Evolutionary conservation across 371 early-diverging fungal species (phyloP).

Genomic region (Actinomucor elegans): DNA sequence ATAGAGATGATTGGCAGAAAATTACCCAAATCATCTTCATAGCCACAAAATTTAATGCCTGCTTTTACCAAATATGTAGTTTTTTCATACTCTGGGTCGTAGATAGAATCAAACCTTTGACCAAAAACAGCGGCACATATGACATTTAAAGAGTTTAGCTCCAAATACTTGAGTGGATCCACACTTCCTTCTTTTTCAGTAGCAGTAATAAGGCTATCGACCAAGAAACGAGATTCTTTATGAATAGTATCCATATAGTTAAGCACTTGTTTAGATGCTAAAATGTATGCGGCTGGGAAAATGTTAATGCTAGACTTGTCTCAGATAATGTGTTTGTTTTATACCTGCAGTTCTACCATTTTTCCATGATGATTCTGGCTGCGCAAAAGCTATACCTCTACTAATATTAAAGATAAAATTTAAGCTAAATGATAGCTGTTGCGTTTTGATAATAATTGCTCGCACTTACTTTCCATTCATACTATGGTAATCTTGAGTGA

Average conservation of each 20-base stretch:
- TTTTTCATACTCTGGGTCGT: constrained; percentile 4
- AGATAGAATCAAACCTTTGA: not conserved
- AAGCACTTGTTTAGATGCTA: constrained; percentile 11
- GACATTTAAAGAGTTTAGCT: constrained; percentile 8
- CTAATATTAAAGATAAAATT: no score
- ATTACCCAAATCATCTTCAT: not conserved
- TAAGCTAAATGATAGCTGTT: no score
- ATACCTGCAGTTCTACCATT: constrained; percentile 1
- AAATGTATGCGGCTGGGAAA: not conserved
- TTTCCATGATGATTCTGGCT: not conserved
- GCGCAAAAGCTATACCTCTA: constrained; percentile 2
- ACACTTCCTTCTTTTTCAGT: not conserved
- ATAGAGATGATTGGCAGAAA: constrained; percentile 5
- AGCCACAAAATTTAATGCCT: not conserved
- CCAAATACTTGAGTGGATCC: constrained; percentile 2
- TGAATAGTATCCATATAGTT: not conserved
- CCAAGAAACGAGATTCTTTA: not conserved
- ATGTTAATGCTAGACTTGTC: not conserved
- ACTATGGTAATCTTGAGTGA: not conserved
- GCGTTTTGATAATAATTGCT: no score
- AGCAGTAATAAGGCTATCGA: not conserved
- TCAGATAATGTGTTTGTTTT: not conserved
- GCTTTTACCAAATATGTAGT: not conserved
- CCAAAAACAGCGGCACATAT: constrained; percentile 4
- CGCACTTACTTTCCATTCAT: constrained; percentile 3